A percentile compares a stretch with the other conserved stretches of the same genome.
phyloP scores from a whole-genome alignment of 1,139 yeast species.

The Yamadazyma aaseri region DNA sequence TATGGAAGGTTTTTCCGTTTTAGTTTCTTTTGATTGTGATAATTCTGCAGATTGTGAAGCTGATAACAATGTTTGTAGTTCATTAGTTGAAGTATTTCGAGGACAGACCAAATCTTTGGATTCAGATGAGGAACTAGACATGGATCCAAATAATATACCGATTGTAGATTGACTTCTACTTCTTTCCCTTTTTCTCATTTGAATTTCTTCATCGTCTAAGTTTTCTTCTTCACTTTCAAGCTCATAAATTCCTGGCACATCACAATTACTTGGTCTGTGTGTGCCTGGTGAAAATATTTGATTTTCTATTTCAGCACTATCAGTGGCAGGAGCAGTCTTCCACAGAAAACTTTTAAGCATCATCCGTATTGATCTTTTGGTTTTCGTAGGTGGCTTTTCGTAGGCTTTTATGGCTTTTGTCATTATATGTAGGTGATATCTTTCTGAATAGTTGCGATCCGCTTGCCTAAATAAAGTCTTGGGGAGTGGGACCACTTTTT shows the following conservation, averaged over 20 bases:
- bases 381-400: neutral
- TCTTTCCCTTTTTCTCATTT: slow-evolving; percentile 2
- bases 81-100: neutral
- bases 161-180: slow-evolving; percentile 12
- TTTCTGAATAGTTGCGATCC: too few relatives aligned
- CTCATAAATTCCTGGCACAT: slow-evolving; percentile 24
- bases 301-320: slow-evolving; percentile 21
- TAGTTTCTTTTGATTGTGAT: too few relatives aligned
- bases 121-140: too few relatives aligned
- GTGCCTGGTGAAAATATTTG: slow-evolving; percentile 27
- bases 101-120: too few relatives aligned
- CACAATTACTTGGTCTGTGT: slow-evolving; percentile 22
- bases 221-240: slow-evolving; percentile 12
- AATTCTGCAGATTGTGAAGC: too few relatives aligned
- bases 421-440: too few relatives aligned
- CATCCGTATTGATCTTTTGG: slow-evolving; percentile 2
- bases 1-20: too few relatives aligned
- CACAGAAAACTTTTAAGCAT: slow-evolving; percentile 6
- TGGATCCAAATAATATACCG: slow-evolving; percentile 1
- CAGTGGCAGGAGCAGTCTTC: slow-evolving; percentile 5
- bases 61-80: too few relatives aligned
- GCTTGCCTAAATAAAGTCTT: slow-evolving; percentile 11
- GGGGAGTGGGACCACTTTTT: slow-evolving; percentile 16
- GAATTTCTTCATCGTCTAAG: slow-evolving; percentile 1
- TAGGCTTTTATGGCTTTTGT: too few relatives aligned